phyloP scores from a whole-genome alignment of 345 rosid species.

The Melaleuca alternifolia region DNA sequence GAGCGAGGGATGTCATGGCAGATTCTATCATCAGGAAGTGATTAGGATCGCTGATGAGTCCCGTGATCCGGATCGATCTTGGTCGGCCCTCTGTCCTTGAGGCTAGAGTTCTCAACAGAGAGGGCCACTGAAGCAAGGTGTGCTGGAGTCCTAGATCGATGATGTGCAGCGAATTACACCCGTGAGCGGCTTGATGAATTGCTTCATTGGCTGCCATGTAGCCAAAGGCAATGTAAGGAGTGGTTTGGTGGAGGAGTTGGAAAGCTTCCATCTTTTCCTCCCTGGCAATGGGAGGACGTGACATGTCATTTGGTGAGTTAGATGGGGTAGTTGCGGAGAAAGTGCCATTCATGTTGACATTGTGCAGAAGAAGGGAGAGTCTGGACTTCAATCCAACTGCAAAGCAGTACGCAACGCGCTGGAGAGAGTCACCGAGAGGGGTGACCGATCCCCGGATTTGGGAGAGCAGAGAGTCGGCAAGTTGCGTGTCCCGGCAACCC shows the following conservation, averaged over 20 bases:
- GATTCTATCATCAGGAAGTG: slow-evolving; percentile 11
- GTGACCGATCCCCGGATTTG: slow-evolving; percentile 33
- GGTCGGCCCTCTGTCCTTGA: slow-evolving; percentile 45
- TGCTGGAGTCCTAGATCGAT: slow-evolving; percentile 48
- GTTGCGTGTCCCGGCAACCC: slow-evolving; percentile 40
- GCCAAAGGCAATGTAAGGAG: slow-evolving; percentile 55
- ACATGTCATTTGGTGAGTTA: neutral
- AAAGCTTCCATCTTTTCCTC: slow-evolving; percentile 51
- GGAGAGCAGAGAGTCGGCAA: slow-evolving; percentile 34
- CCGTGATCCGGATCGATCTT: slow-evolving; percentile 29
- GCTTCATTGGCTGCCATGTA: slow-evolving; percentile 61
- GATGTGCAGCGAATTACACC: slow-evolving; percentile 30
- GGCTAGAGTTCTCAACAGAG: slow-evolving; percentile 40
- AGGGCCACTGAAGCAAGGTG: slow-evolving; percentile 44
- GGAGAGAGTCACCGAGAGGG: slow-evolving; percentile 44
- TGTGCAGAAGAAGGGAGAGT: slow-evolving; percentile 23
- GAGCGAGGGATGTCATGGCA: slow-evolving; percentile 18
- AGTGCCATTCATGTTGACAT: slow-evolving; percentile 23
- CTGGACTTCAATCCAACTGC: slow-evolving; percentile 43
- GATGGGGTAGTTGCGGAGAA: neutral
- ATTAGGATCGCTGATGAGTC: slow-evolving; percentile 12
- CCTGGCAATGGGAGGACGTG: slow-evolving; percentile 11
- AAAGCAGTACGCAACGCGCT: slow-evolving; percentile 50
- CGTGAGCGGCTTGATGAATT: slow-evolving; percentile 39
- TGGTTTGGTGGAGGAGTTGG: slow-evolving; percentile 42